Evolutionary conservation across 1,284 basidiomycete genomes (phyloP).

Genomic region (Sanghuangporus weigelae): DNA sequence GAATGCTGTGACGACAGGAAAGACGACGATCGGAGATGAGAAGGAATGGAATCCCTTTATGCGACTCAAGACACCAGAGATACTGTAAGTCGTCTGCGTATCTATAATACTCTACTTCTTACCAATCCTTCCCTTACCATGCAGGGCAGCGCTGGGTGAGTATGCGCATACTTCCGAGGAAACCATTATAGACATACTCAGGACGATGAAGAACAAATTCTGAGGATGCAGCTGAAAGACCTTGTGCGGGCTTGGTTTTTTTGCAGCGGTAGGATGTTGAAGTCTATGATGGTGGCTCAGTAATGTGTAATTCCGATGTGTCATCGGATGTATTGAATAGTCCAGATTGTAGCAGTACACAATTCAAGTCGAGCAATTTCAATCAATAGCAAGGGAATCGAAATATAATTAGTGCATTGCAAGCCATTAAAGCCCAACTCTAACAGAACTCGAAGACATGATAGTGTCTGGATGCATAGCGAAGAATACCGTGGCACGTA

Average conservation of each 20-base stretch:
- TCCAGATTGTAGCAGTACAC: conserved; percentile 4
- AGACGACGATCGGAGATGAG: conserved; percentile 81
- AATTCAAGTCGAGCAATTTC: background rate
- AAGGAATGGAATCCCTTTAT: conserved; percentile 85
- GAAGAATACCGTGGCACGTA: background rate
- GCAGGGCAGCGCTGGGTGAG: conserved; percentile 43
- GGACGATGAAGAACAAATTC: conserved; percentile 83
- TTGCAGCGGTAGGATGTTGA: background rate
- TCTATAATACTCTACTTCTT: background rate
- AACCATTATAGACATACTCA: conserved; percentile 66
- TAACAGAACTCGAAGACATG: background rate
- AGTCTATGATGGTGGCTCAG: too few relatives aligned
- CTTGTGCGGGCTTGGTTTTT: background rate
- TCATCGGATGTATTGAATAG: background rate
- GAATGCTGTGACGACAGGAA: conserved; percentile 63
- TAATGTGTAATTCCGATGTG: background rate
- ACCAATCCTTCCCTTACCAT: background rate
- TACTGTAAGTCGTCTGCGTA: conserved; percentile 43
- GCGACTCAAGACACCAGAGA: conserved; percentile 52
- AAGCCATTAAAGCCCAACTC: background rate
- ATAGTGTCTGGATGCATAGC: background rate
- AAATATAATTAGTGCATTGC: conserved; percentile 1
- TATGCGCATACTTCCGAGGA: conserved; percentile 41
- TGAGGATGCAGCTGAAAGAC: conserved; percentile 31
- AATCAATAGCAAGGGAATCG: background rate